A percentile compares a stretch with the other conserved stretches of the same genome.
Conservation (phyloP, 768 basidiomycete species). For the Ephemerocybe angulata region DNA sequence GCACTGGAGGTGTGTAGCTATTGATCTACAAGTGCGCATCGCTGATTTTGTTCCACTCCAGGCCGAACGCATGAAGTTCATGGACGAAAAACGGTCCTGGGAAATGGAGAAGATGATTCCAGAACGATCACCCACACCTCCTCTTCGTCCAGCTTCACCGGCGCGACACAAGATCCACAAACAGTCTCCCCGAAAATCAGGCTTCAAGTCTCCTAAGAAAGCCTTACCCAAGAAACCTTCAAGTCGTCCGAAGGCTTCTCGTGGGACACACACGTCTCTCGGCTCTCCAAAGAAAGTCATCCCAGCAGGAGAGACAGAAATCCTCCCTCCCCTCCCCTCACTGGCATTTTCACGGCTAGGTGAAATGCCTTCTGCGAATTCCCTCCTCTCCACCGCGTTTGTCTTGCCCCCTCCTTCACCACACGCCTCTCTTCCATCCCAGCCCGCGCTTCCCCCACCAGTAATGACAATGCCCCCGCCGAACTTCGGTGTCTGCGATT, state of each 20-base stretch:
- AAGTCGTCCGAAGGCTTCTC: neutral
- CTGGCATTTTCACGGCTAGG: slow-evolving; percentile 35
- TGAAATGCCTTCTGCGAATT: slow-evolving; percentile 33
- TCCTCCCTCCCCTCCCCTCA: slow-evolving; percentile 31
- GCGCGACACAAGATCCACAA: slow-evolving; percentile 14
- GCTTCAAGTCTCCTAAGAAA: slow-evolving; percentile 14
- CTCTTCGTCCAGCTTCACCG: slow-evolving; percentile 18
- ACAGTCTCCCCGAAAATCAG: slow-evolving; percentile 13
- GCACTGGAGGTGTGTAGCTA: slow-evolving; percentile 52
- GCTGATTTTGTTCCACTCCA: slow-evolving; percentile 23
- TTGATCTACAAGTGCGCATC: slow-evolving; percentile 2
- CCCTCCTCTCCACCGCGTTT: slow-evolving; percentile 66
- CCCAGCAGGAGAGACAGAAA: slow-evolving; percentile 41
- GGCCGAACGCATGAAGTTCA: slow-evolving; percentile 57
- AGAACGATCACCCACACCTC: slow-evolving; percentile 48
- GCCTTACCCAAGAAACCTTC: slow-evolving; percentile 27
- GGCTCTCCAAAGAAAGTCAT: slow-evolving; percentile 33
- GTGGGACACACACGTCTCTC: neutral
- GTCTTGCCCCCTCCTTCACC: slow-evolving; percentile 79
- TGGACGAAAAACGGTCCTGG: slow-evolving; percentile 76
- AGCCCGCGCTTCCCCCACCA: slow-evolving; percentile 35
- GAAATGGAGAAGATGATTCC: slow-evolving; percentile 59
- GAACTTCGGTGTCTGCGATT: slow-evolving; percentile 13
- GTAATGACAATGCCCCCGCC: slow-evolving; percentile 14
- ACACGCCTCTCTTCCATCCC: slow-evolving; percentile 56